These are phyloP conservation scores for Aciculosporium take DNA, from an alignment of 2,329 filamentous ascomycete genomes.

Conservation along the genomic window DNA sequence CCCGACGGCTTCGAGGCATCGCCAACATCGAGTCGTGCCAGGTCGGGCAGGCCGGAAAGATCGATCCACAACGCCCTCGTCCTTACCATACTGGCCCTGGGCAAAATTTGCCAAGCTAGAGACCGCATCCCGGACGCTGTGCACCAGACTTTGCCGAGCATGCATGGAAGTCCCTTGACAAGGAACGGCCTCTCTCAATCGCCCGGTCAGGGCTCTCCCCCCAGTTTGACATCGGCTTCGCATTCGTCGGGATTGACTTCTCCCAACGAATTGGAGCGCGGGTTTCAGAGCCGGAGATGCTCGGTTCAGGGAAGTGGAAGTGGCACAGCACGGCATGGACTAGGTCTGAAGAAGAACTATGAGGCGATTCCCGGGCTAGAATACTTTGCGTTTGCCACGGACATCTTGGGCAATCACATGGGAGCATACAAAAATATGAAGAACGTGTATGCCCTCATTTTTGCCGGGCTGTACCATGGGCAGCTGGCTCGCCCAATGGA, in stretches of 20 bases:
- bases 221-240: conserved; percentile 27
- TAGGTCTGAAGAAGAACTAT: conserved; percentile 43
- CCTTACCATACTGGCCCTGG: conserved; percentile 69
- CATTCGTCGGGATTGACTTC: conserved; percentile 37
- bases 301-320: conserved; percentile 30
- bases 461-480: conserved; percentile 78
- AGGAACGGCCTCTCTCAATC: conserved; percentile 39
- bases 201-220: conserved; percentile 42
- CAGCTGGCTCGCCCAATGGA: conserved; percentile 78
- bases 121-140: conserved; percentile 45
- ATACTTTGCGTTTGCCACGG: conserved; percentile 75
- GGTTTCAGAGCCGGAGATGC: conserved; percentile 31
- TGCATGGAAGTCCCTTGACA: conserved; percentile 23
- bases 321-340: conserved; percentile 14
- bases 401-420: conserved; percentile 70
- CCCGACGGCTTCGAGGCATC: conserved; percentile 20
- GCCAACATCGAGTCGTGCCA: conserved; percentile 18
- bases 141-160: conserved; percentile 16
- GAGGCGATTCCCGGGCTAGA: conserved; percentile 80
- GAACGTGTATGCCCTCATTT: conserved; percentile 70
- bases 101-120: conserved; percentile 57
- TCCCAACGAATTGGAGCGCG: conserved; percentile 35
- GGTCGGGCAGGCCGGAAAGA: conserved; percentile 39
- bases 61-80: conserved; percentile 72
- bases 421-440: conserved; percentile 68